Evolutionary conservation across 2,329 filamentous ascomycete species (phyloP).

Genomic region (Calonectria crousiana): DNA sequence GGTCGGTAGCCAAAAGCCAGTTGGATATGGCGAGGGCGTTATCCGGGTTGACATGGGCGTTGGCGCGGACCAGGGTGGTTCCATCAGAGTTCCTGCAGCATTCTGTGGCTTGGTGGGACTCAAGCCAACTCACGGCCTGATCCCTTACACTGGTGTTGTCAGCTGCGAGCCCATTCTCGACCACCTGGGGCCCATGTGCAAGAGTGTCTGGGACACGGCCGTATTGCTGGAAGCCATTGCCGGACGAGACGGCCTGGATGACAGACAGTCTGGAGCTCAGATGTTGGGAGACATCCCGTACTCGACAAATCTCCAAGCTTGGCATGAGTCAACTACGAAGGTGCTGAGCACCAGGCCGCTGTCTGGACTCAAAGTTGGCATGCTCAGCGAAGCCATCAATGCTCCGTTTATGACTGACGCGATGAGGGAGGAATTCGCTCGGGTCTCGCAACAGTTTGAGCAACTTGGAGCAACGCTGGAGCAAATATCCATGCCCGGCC

Average conservation of each 20-base stretch:
- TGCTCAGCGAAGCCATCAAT: neutral
- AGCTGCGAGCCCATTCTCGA: conserved; percentile 7
- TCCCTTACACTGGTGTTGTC: conserved; percentile 1
- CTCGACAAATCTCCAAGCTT: neutral
- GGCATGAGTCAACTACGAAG: neutral
- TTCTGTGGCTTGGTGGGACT: neutral
- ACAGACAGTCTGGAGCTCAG: neutral
- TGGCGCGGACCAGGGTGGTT: neutral
- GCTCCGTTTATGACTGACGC: neutral
- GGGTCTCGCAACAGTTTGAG: neutral
- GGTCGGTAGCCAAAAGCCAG: neutral
- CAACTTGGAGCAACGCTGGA: neutral
- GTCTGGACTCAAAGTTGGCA: neutral
- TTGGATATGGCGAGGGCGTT: neutral
- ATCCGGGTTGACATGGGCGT: neutral
- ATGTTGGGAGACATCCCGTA: neutral
- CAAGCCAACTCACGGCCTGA: neutral
- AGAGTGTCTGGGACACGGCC: neutral
- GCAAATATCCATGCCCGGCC: neutral
- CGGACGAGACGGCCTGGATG: conserved; percentile 1
- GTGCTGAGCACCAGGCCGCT: neutral
- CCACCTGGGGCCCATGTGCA: neutral
- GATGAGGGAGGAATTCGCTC: neutral
- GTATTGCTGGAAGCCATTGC: neutral
- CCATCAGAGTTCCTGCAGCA: neutral